Conservation (phyloP, 495 filamentous ascomycete species). For the Chaetomidium leptoderma region DNA sequence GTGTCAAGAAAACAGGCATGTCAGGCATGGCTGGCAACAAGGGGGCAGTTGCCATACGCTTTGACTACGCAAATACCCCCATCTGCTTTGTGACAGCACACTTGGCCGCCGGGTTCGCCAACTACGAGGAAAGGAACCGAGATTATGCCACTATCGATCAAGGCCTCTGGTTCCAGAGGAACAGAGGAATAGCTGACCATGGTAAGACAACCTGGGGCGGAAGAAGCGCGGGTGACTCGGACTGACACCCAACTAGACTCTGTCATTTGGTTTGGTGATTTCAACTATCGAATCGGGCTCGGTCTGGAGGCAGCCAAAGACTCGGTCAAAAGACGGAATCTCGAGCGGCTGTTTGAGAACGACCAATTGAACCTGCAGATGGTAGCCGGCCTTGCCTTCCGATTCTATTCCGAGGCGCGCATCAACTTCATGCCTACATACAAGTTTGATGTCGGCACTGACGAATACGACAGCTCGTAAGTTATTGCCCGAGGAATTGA, state of each 20-base stretch:
- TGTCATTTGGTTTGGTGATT: constrained; percentile 97
- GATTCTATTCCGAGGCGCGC: constrained; percentile 79
- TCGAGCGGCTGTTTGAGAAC: constrained; percentile 81
- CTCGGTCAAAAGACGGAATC: constrained; percentile 63
- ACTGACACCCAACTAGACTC: constrained; percentile 47
- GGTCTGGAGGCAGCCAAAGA: constrained; percentile 72
- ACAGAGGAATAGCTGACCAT: constrained; percentile 84
- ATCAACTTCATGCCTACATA: constrained; percentile 91
- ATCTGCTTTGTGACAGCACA: constrained; percentile 97
- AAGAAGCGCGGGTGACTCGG: neutral
- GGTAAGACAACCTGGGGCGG: constrained; percentile 35
- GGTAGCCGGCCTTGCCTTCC: constrained; percentile 85
- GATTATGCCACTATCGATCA: constrained; percentile 88
- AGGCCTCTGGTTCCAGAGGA: constrained; percentile 85
- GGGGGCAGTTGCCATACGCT: constrained; percentile 91
- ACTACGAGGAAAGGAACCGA: constrained; percentile 91
- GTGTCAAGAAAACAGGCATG: constrained; percentile 95
- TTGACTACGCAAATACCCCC: constrained; percentile 90
- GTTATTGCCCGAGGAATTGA: constrained; percentile 23
- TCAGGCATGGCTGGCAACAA: constrained; percentile 98
- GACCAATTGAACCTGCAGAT: constrained; percentile 98
- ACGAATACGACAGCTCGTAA: constrained; percentile 89
- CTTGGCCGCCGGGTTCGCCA: constrained; percentile 92
- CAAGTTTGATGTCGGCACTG: constrained; percentile 83
- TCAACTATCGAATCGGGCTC: constrained; percentile 95